Evolutionary conservation across 1,284 basidiomycete species (phyloP).

Genomic region (Naganishia liquefaciens): DNA sequence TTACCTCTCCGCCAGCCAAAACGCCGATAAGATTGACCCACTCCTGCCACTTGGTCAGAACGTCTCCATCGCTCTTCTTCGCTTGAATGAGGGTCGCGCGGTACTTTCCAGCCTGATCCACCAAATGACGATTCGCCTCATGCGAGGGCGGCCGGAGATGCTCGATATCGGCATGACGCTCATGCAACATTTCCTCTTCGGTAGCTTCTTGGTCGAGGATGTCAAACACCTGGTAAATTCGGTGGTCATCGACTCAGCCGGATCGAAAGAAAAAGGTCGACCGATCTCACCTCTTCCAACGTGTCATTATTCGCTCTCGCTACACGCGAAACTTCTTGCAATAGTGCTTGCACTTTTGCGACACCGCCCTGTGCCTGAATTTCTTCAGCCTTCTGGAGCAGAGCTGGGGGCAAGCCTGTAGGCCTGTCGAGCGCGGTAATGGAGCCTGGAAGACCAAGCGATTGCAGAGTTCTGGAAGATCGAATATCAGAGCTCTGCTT

Average conservation of each 20-base stretch:
- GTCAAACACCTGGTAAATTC: conserved; percentile 82
- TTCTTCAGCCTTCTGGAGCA: conserved; percentile 83
- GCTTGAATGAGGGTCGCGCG: conserved; percentile 72
- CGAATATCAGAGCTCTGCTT: not conserved
- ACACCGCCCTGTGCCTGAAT: conserved; percentile 76
- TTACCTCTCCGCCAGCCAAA: conserved; percentile 71
- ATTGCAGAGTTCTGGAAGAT: conserved; percentile 63
- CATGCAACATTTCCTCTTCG: conserved; percentile 69
- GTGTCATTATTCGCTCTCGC: conserved; percentile 65
- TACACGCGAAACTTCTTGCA: conserved; percentile 72
- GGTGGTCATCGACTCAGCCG: not conserved
- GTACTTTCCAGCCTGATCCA: conserved; percentile 70
- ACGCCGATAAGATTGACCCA: conserved; percentile 75
- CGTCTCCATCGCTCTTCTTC: conserved; percentile 69
- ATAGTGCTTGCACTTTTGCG: conserved; percentile 66
- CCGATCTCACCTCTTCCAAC: conserved; percentile 68
- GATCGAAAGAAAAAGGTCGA: not conserved
- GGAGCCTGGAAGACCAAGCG: conserved; percentile 77
- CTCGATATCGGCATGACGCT: conserved; percentile 54
- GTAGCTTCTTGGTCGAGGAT: conserved; percentile 84
- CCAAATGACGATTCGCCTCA: conserved; percentile 73
- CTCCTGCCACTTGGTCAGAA: conserved; percentile 79
- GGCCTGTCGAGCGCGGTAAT: conserved; percentile 86
- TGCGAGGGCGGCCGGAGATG: conserved; percentile 66
- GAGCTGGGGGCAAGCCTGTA: conserved; percentile 81